A percentile compares a stretch with the other conserved stretches of the same genome.
Conservation (phyloP, 805 yeast genomes). For the Yarrowia phangngaensis region DNA sequence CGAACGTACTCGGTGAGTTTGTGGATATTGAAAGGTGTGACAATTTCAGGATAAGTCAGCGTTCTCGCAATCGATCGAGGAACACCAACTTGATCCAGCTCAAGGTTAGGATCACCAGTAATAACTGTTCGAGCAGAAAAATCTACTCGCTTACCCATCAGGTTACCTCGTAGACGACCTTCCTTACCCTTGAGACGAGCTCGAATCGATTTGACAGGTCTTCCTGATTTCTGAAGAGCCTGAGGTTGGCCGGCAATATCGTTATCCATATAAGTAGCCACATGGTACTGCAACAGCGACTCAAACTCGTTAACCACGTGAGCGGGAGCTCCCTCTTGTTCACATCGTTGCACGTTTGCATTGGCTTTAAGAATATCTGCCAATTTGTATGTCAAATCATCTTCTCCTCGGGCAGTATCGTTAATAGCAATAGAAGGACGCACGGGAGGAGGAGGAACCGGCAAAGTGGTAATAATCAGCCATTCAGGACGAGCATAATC, state of each 20-base stretch:
- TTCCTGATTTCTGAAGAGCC: slow-evolving; percentile 96
- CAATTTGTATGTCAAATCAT: slow-evolving; percentile 94
- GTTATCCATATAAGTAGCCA: slow-evolving; percentile 98
- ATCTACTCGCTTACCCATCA: slow-evolving; percentile 99
- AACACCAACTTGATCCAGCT: slow-evolving; percentile 97
- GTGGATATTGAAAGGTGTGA: slow-evolving; percentile 95
- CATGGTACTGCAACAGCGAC: slow-evolving; percentile 91
- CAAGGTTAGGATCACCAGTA: slow-evolving; percentile 98
- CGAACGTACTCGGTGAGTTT: slow-evolving; percentile 87
- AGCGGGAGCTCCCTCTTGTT: slow-evolving; percentile 98
- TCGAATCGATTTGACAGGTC: slow-evolving; percentile 96
- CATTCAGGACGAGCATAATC: slow-evolving; percentile 99
- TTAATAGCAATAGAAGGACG: slow-evolving; percentile 98
- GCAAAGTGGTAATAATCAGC: slow-evolving; percentile 95
- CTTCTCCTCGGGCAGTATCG: slow-evolving; percentile 98
- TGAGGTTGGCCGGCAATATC: slow-evolving; percentile 99
- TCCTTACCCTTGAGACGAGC: slow-evolving; percentile 99
- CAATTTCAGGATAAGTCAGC: slow-evolving; percentile 92
- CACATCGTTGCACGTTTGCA: slow-evolving; percentile 93
- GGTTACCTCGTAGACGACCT: slow-evolving; percentile 96
- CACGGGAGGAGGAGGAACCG: slow-evolving; percentile 99
- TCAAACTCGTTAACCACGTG: slow-evolving; percentile 97
- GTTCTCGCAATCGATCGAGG: slow-evolving; percentile 96
- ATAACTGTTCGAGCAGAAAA: slow-evolving; percentile 98
- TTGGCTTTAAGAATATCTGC: slow-evolving; percentile 97